These are phyloP conservation scores for Lasiodiplodia gonubiensis DNA, from an alignment of 2,329 filamentous ascomycete species.

Conservation along the genomic window DNA sequence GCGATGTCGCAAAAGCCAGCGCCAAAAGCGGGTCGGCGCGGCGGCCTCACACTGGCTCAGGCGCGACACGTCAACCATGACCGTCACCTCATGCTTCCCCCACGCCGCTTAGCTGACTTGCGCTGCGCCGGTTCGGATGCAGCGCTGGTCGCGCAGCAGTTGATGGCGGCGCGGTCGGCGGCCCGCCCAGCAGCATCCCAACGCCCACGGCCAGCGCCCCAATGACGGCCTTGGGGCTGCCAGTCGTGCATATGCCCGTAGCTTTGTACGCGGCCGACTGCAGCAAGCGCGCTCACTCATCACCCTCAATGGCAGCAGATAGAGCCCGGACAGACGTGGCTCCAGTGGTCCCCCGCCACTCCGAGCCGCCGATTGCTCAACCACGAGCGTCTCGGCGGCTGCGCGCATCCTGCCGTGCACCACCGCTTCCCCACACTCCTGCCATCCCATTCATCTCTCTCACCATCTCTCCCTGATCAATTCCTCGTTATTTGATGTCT, in stretches of 20 bases:
- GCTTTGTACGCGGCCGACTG: conserved; percentile 9
- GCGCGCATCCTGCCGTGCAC: conserved; percentile 13
- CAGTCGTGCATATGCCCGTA: conserved; percentile 17
- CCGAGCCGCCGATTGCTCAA: conserved; percentile 20
- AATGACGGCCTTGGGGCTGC: neutral
- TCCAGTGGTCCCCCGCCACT: conserved; percentile 17
- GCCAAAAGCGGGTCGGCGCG: conserved; percentile 9
- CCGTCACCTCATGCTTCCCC: conserved; percentile 11
- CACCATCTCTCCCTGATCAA: neutral
- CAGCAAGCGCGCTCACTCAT: conserved; percentile 22
- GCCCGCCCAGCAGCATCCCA: conserved; percentile 18
- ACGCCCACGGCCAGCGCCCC: neutral
- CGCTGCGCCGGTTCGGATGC: neutral
- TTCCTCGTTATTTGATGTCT: neutral
- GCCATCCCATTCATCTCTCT: neutral
- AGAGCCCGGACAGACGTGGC: conserved; percentile 15
- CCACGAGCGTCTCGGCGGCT: conserved; percentile 5
- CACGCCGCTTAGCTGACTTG: conserved; percentile 8
- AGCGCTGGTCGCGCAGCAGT: conserved; percentile 2
- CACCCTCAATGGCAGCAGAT: conserved; percentile 25
- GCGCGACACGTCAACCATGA: conserved; percentile 18
- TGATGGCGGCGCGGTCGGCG: neutral
- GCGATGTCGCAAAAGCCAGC: conserved; percentile 13
- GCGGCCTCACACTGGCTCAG: neutral
- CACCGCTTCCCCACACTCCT: conserved; percentile 11